Percentiles rank a stretch among this genome's conserved stretches.
Evolutionary conservation across 169 alveolate species (phyloP).

Genomic region (Plasmodium vivax): DNA sequence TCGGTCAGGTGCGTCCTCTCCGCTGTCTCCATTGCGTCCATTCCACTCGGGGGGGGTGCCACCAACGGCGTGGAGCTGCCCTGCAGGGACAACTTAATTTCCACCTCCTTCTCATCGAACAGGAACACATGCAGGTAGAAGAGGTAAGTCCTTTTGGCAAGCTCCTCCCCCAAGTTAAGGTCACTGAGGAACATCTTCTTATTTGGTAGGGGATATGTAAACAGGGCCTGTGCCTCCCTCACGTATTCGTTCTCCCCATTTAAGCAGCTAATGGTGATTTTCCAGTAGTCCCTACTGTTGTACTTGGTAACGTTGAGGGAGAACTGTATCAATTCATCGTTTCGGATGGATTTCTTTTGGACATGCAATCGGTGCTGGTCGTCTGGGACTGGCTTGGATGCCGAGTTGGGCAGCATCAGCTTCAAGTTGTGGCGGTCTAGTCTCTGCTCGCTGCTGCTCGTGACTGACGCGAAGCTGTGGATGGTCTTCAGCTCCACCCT

Average conservation of each 20-base stretch:
- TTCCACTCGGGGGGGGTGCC: background rate
- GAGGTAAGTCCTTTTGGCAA: background rate
- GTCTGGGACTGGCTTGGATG: conserved; percentile 14
- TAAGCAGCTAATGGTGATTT: background rate
- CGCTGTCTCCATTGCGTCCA: background rate
- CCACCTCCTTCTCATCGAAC: conserved; percentile 54
- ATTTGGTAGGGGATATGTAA: conserved; percentile 31
- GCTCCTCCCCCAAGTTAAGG: conserved; percentile 14
- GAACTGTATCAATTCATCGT: conserved; percentile 22
- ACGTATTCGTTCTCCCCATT: conserved; percentile 21
- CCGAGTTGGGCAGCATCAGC: conserved; percentile 31
- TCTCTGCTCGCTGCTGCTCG: conserved; percentile 24
- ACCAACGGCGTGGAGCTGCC: background rate
- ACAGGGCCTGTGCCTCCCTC: conserved; percentile 37
- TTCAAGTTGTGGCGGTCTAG: background rate
- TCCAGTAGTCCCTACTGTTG: conserved; percentile 48
- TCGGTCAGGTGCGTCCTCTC: background rate
- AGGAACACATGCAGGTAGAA: conserved; percentile 43
- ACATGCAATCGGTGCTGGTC: conserved; percentile 4
- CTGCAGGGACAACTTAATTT: conserved; percentile 5
- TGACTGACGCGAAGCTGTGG: conserved; percentile 26
- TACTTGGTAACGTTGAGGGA: conserved; percentile 21
- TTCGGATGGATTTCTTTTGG: conserved; percentile 7
- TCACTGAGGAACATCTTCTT: conserved; percentile 44
- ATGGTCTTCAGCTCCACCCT: conserved; percentile 21